Percentiles rank a stretch among this genome's conserved stretches.
Conservation (phyloP, 169 alveolate genomes). For the Plasmodium cynomolgi region DNA sequence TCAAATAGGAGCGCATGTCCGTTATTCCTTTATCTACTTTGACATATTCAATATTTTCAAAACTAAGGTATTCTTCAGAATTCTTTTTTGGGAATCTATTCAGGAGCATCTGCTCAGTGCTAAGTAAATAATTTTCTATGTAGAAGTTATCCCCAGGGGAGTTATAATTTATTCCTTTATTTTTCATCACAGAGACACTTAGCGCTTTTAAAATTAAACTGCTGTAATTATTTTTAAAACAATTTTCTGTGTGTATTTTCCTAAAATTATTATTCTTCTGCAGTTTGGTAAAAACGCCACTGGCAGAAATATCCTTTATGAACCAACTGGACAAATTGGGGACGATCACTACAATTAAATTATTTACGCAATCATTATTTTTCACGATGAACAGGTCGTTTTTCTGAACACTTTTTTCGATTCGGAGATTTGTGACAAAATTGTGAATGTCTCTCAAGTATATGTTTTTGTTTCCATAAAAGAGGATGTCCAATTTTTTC, state of each 20-base stretch:
- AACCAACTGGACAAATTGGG: slow-evolving; percentile 46
- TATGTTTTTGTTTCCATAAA: slow-evolving; percentile 32
- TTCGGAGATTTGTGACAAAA: slow-evolving; percentile 44
- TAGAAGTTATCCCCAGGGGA: not conserved
- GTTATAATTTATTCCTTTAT: not conserved
- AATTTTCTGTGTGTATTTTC: slow-evolving; percentile 40
- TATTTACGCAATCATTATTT: slow-evolving; percentile 35
- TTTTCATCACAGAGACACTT: slow-evolving; percentile 25
- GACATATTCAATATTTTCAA: slow-evolving; percentile 14
- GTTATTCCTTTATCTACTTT: slow-evolving; percentile 2
- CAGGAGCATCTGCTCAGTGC: slow-evolving; percentile 34
- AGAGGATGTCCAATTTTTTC: slow-evolving; percentile 17
- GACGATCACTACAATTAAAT: slow-evolving; percentile 28
- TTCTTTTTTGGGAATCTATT: slow-evolving; percentile 19
- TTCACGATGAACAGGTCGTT: slow-evolving; percentile 49
- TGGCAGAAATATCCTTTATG: slow-evolving; percentile 36
- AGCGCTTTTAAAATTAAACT: slow-evolving; percentile 37
- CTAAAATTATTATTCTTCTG: slow-evolving; percentile 59
- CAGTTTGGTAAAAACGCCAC: slow-evolving; percentile 44
- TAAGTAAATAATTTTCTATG: slow-evolving; percentile 39
- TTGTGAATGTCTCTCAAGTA: slow-evolving; percentile 59
- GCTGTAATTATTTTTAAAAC: slow-evolving; percentile 28
- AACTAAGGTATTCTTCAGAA: slow-evolving; percentile 12
- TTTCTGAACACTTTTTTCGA: slow-evolving; percentile 2
- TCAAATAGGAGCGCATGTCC: slow-evolving; percentile 10